Base-by-base conservation (phyloP, 352 stramenopile species). In the Aphanomyces stellatus region DNA sequence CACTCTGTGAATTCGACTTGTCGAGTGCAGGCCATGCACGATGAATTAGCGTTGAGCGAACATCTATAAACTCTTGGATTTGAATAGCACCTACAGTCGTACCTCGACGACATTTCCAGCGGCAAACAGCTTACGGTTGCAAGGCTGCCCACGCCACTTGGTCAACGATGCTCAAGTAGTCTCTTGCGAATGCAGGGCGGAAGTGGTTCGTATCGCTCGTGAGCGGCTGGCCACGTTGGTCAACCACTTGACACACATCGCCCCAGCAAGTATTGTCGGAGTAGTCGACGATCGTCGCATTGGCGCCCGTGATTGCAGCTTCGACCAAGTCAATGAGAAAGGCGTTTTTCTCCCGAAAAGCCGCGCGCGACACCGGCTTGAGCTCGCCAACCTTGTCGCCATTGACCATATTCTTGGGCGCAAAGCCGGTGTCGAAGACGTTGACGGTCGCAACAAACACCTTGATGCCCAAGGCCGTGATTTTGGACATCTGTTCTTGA, bases 401-500 rank as follows among this genome's bases (percentile, higher is more conserved):
- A 27, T 48, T 37, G 27, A 63, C 11, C 46, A 69, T 69, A 22
- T 64, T 41, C 25, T 69, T 63, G 4, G 46, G 51, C 17, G 65
- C 30, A 31, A 69, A 69, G 22, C 42, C 24, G 15, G 40, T 53
- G 28, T 43, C 62, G 10, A 65, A 48, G 4, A 43, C 48, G 35
- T 63, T 64, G 24, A 69, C 7, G 4, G n/a, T 33, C 46, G 62
- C 48, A 13, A 69, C 62, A 48, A 51, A 69, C 24, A 69, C 62
- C 62, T 69, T 65, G 48, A 49, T 64, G 13, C 62, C 62, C 3
- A 41, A 7, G 4, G 5, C 15, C 11, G 48, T 64, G 10, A 69
- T 25, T 3, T 48, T 7, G 7, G 35, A 24, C 5, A 69, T 4
- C 13, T 51, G 28, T 4, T 30, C 27, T 22, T 34, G n/a, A 43